Evolutionary conservation across 768 basidiomycete species (phyloP), one percentile per base, ranked within the genome.

Genomic region (Fistulinella prunicolor): DNA sequence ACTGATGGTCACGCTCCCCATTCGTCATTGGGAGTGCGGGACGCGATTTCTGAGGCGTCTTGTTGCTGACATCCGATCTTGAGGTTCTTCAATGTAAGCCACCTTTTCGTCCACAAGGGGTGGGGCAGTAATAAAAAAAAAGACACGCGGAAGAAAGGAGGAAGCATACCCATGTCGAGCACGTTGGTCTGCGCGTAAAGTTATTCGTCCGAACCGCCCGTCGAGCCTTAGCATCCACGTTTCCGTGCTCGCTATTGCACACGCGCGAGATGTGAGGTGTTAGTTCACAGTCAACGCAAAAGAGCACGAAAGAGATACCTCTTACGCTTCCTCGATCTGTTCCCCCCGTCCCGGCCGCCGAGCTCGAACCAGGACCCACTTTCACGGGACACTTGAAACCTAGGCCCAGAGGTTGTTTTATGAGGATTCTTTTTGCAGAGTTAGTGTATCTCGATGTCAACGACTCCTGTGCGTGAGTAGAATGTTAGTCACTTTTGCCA

Each of bases 111-210:
- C n/a, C 7, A 24, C 16, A 9, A 6, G 9, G 19, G 7, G 1
- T 3, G 21, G 34, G 3, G 9, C 3, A 6, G 9, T 17, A 23
- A 5, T 4, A 3, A 8, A n/a, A n/a, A n/a, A n/a, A n/a, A n/a
- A n/a, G n/a, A 2, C 14, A n/a, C n/a, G n/a, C n/a, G n/a, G n/a
- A n/a, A n/a, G n/a, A n/a, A n/a, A n/a, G n/a, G n/a, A n/a, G n/a
- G n/a, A n/a, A 98, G 96, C 63, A 97, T 98, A 72, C 98, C 95
- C 21, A 96, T 93, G 63, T 97, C 95, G 19, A 97, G 77, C 1
- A 84, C 82, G 64, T 96, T 95, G 4, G 95, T 99, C 70, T 97
- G 95, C 94, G 91, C 0, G 96, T 99, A 63, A 99, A 98, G 70
- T 96, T 96, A 69, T 90, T 95, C 19, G 82, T 73, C 34, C 92